phyloP scores from a whole-genome alignment of 495 filamentous ascomycete species.

The Neurospora tetraspora region DNA sequence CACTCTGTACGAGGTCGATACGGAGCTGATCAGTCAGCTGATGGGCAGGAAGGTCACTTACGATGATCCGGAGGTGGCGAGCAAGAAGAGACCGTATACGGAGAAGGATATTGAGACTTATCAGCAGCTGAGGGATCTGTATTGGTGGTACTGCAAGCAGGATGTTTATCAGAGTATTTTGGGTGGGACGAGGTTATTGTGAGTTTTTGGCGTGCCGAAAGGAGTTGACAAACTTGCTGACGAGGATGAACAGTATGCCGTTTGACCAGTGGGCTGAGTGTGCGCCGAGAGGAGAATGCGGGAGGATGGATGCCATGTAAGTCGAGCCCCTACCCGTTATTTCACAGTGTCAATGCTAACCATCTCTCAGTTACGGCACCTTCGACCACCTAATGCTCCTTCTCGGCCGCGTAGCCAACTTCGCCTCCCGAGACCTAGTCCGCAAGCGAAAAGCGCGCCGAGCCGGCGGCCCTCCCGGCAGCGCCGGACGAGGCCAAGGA shows the following conservation, averaged over 20 bases:
- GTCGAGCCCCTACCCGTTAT: constrained; percentile 5
- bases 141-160: constrained; percentile 95
- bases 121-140: constrained; percentile 74
- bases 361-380: constrained; percentile 54
- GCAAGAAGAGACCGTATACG: constrained; percentile 31
- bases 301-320: constrained; percentile 63
- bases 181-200: constrained; percentile 78
- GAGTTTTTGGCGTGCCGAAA: constrained; percentile 26
- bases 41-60: constrained; percentile 28
- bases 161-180: constrained; percentile 86
- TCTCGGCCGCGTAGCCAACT: constrained; percentile 72
- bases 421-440: constrained; percentile 64
- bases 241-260: constrained; percentile 49
- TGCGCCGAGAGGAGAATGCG: constrained; percentile 71
- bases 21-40: constrained; percentile 25
- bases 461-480: constrained; percentile 20
- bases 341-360: neutral
- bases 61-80: constrained; percentile 13
- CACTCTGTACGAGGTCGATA: constrained; percentile 23
- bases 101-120: constrained; percentile 68
- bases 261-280: constrained; percentile 74
- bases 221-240: constrained; percentile 9
- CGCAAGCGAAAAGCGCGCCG: constrained; percentile 59
- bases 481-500: constrained; percentile 7
- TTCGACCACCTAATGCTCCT: constrained; percentile 79